Conservation (phyloP, 805 yeast genomes). For the Ogataea pilisensis region DNA sequence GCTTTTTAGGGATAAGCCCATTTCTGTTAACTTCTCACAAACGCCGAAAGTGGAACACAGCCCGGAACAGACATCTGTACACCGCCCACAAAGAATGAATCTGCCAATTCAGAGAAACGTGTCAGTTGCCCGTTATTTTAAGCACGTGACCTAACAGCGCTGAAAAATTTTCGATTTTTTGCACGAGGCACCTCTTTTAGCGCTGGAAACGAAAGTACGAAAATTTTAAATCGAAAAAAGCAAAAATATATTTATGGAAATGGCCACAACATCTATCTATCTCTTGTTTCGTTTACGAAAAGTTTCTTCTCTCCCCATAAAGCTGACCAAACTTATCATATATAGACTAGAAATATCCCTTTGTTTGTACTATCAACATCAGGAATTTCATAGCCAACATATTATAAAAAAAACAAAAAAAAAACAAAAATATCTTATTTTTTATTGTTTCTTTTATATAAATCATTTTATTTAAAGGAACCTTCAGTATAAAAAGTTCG, state of each 20-base stretch:
- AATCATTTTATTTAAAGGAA: neutral
- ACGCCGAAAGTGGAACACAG: no score
- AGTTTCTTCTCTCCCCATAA: no score
- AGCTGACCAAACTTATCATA: neutral
- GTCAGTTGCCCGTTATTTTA: conserved; percentile 2
- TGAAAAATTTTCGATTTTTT: no score
- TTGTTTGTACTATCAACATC: neutral
- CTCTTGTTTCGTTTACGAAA: no score
- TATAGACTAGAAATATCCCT: neutral
- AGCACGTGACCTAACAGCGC: no score
- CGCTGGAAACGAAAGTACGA: no score
- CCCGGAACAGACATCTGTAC: neutral
- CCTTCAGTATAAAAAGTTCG: conserved; percentile 3
- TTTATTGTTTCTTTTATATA: conserved; percentile 4
- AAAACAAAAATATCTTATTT: conserved; percentile 15
- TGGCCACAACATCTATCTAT: no score
- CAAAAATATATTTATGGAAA: no score
- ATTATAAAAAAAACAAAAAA: conserved; percentile 15
- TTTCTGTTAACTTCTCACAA: no score
- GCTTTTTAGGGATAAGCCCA: no score
- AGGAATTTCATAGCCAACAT: neutral
- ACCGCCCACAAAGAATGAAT: neutral
- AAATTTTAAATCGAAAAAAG: no score
- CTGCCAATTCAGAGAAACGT: conserved; percentile 2
- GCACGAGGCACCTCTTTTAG: no score